A percentile compares a stretch with the other conserved stretches of the same genome.
phyloP scores from a whole-genome alignment of 1,139 yeast genomes.

The Yamadazyma blattariae region DNA sequence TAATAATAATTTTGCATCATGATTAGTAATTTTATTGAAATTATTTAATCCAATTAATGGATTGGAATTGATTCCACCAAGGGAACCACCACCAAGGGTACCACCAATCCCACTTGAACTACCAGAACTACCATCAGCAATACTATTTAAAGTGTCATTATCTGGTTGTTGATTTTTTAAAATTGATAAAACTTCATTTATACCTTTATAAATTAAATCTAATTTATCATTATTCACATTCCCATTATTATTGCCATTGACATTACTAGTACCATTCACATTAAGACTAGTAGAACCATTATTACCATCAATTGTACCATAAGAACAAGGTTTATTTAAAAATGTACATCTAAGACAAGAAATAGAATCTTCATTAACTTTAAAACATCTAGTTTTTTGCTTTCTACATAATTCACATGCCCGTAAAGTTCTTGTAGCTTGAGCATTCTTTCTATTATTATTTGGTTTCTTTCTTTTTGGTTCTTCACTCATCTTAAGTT shows the following conservation, averaged over 20 bases:
- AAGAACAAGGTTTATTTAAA: conserved; percentile 50
- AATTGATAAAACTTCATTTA: conserved; percentile 27
- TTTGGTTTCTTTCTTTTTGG: conserved; percentile 1
- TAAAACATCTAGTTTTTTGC: conserved; percentile 63
- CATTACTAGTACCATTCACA: too few species aligned
- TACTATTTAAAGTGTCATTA: not conserved
- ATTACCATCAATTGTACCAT: conserved; percentile 15
- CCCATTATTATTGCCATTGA: too few species aligned
- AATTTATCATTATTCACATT: conserved; percentile 18
- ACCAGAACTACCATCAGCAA: not conserved
- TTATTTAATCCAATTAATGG: not conserved
- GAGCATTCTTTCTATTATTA: conserved; percentile 20
- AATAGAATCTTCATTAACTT: conserved; percentile 40
- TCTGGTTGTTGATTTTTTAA: conserved; percentile 15
- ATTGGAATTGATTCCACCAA: not conserved
- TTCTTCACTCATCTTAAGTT: conserved; percentile 2
- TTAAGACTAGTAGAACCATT: conserved; percentile 1
- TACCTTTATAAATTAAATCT: conserved; percentile 30
- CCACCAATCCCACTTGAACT: too few species aligned
- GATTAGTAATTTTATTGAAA: conserved; percentile 8
- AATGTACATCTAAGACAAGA: conserved; percentile 59
- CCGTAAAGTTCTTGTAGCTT: conserved; percentile 46
- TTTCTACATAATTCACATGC: conserved; percentile 62
- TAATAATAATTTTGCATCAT: conserved; percentile 25
- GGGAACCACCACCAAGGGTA: not conserved